Evolutionary conservation across 2,329 filamentous ascomycete genomes (phyloP).

Genomic region (Penicillium palitans): DNA sequence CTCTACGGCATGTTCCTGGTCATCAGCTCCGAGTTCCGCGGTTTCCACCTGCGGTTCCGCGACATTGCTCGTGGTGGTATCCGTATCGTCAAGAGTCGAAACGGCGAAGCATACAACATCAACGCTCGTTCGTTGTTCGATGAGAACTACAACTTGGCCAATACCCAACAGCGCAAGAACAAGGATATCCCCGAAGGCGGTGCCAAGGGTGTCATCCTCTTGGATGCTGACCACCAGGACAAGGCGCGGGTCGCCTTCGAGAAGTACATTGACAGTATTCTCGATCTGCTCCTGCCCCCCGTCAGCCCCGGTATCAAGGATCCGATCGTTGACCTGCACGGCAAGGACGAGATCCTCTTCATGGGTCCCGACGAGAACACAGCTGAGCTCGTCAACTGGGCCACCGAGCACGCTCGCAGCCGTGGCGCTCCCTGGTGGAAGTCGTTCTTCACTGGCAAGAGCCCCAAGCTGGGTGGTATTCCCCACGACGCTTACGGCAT

Average conservation of each 20-base stretch:
- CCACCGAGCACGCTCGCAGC: slow-evolving; percentile 86
- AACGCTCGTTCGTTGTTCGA: slow-evolving; percentile 96
- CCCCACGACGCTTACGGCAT: slow-evolving; percentile 96
- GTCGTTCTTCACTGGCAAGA: slow-evolving; percentile 99
- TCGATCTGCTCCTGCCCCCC: slow-evolving; percentile 88
- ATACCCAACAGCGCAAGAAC: slow-evolving; percentile 99
- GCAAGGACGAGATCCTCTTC: slow-evolving; percentile 95
- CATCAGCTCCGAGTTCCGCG: slow-evolving; percentile 93
- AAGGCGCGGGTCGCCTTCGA: slow-evolving; percentile 91
- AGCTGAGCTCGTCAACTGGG: slow-evolving; percentile 95
- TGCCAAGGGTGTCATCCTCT: slow-evolving; percentile 94
- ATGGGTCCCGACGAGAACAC: slow-evolving; percentile 99
- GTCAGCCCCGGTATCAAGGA: slow-evolving; percentile 97
- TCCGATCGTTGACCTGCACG: slow-evolving; percentile 91
- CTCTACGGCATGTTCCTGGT: slow-evolving; percentile 99
- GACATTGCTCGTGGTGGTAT: slow-evolving; percentile 97
- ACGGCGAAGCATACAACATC: slow-evolving; percentile 92
- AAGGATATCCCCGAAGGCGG: slow-evolving; percentile 99
- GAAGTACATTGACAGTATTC: slow-evolving; percentile 98
- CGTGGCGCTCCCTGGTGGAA: slow-evolving; percentile 98
- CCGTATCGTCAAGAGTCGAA: slow-evolving; percentile 96
- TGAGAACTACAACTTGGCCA: slow-evolving; percentile 97
- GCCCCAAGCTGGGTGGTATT: slow-evolving; percentile 90
- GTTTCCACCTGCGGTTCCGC: slow-evolving; percentile 95
- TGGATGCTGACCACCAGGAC: slow-evolving; percentile 92